Percentiles rank a stretch among this genome's conserved stretches.
These are phyloP conservation scores for Sporormia fimetaria DNA, from an alignment of 495 filamentous ascomycete genomes.

Conservation along the genomic window DNA sequence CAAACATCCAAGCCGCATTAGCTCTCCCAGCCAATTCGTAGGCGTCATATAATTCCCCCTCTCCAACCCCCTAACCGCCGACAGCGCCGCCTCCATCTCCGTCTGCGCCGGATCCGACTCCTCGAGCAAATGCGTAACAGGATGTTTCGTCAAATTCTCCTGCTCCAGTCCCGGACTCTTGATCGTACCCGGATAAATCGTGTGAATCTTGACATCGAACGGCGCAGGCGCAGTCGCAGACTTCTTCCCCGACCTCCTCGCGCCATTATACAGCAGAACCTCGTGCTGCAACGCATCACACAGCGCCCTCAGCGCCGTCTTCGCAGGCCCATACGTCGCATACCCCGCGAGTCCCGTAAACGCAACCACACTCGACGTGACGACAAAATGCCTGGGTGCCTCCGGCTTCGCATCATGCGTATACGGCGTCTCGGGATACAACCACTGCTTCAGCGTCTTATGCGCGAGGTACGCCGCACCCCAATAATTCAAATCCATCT, in stretches of 20 bases:
- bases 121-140: constrained; percentile 69
- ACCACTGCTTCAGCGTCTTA: constrained; percentile 50
- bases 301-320: constrained; percentile 73
- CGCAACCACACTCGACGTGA: constrained; percentile 68
- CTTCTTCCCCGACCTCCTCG: constrained; percentile 38
- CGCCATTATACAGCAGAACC: constrained; percentile 65
- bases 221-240: constrained; percentile 29
- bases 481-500: constrained; percentile 92
- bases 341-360: constrained; percentile 78
- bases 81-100: constrained; percentile 61
- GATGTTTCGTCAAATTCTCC: constrained; percentile 74
- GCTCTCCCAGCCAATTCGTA: constrained; percentile 53
- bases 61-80: constrained; percentile 64
- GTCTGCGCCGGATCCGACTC: constrained; percentile 68
- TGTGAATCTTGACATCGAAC: constrained; percentile 63
- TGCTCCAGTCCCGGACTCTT: constrained; percentile 58
- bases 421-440: constrained; percentile 35
- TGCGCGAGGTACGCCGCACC: constrained; percentile 80
- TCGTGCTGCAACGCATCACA: constrained; percentile 77
- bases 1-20: constrained; percentile 52
- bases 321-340: constrained; percentile 69
- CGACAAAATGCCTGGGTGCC: constrained; percentile 63
- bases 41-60: constrained; percentile 66
- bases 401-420: constrained; percentile 28
- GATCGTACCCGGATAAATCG: constrained; percentile 79